phyloP scores from a whole-genome alignment of 1,139 yeast species.

The Zygotorulaspora mrakii region DNA sequence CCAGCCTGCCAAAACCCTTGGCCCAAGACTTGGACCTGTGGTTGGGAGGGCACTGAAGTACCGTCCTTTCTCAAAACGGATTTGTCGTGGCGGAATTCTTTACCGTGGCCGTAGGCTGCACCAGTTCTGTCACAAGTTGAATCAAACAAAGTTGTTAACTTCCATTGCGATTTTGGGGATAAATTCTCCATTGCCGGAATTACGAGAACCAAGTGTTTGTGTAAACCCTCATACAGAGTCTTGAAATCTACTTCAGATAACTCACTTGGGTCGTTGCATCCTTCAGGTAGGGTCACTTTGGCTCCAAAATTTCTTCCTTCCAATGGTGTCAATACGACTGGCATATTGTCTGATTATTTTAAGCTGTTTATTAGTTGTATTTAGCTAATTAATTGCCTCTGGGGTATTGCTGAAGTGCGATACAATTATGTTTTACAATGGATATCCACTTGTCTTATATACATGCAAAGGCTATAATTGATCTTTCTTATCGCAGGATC shows the following conservation, averaged over 20 bases:
- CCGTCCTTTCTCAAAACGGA: conserved; percentile 80
- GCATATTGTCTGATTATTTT: conserved; percentile 13
- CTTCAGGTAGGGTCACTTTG: conserved; percentile 55
- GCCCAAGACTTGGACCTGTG: conserved; percentile 86
- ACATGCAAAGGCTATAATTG: too few relatives aligned
- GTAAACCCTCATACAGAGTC: conserved; percentile 58
- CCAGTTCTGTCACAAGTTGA: conserved; percentile 55
- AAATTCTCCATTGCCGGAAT: conserved; percentile 66
- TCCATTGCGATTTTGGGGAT: conserved; percentile 68
- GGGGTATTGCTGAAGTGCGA: too few relatives aligned
- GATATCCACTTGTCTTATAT: conserved; percentile 9
- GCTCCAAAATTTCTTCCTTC: conserved; percentile 62
- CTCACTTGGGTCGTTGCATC: conserved; percentile 71
- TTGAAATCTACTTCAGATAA: conserved; percentile 63
- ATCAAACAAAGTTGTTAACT: conserved; percentile 70
- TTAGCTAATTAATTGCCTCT: too few relatives aligned
- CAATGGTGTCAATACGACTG: conserved; percentile 46
- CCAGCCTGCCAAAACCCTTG: conserved; percentile 68
- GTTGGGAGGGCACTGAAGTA: conserved; percentile 69
- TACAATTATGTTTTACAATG: too few relatives aligned
- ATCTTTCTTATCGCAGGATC: too few relatives aligned
- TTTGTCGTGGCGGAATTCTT: conserved; percentile 73
- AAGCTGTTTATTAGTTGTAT: background rate
- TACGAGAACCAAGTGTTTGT: conserved; percentile 64
- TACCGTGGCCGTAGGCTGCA: conserved; percentile 78